Evolutionary conservation across 257 asterid species (phyloP).

Genomic region (Thymus mandschuricus): DNA sequence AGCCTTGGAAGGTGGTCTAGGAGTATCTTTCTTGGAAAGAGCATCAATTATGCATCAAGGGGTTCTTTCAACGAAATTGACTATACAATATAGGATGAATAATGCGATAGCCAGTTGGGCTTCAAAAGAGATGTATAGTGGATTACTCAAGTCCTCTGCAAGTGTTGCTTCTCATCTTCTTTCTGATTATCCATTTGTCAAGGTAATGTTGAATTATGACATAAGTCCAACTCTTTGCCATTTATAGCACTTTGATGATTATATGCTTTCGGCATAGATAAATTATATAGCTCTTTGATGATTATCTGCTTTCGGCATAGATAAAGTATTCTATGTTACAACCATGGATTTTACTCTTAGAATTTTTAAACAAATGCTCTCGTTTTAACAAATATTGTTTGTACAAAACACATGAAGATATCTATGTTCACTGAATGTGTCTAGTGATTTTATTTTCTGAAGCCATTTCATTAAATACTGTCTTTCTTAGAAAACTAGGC

Average conservation of each 20-base stretch:
- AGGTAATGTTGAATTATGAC: constrained; percentile 49
- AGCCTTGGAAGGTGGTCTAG: constrained; percentile 92
- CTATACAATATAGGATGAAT: constrained; percentile 83
- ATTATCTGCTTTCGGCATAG: constrained; percentile 27
- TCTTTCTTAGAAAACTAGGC: background rate
- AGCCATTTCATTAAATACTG: background rate
- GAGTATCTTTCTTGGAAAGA: constrained; percentile 82
- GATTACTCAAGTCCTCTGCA: constrained; percentile 68
- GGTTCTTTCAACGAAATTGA: constrained; percentile 65
- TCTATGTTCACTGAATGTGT: background rate
- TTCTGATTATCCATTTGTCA: constrained; percentile 87
- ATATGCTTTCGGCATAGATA: constrained; percentile 29
- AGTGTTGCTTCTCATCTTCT: constrained; percentile 84
- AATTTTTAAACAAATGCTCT: background rate
- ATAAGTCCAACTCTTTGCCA: constrained; percentile 17
- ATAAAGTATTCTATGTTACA: constrained; percentile 4
- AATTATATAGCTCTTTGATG: background rate
- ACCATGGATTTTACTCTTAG: background rate
- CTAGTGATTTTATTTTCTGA: background rate
- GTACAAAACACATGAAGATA: background rate
- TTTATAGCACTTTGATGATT: constrained; percentile 2
- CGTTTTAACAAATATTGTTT: background rate
- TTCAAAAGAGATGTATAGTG: constrained; percentile 96
- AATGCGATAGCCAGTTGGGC: constrained; percentile 97
- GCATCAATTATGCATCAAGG: constrained; percentile 74